Base-by-base conservation (phyloP, 1,284 basidiomycete genomes). In the Apiotrichum gamsii region DNA sequence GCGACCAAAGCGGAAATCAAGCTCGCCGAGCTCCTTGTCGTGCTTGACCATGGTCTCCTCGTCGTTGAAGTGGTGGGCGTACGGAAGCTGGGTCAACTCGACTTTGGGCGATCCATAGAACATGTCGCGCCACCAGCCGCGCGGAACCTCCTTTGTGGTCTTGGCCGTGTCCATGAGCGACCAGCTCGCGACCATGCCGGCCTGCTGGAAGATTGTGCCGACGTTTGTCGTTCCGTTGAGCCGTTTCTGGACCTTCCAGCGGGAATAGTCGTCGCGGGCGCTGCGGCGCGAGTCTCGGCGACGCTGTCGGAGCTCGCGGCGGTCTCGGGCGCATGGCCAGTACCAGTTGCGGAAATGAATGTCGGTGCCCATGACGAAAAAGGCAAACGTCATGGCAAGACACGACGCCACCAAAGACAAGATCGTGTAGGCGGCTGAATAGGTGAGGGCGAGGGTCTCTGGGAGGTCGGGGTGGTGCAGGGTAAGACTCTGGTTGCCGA, bases 361-460 rank as follows among this genome's bases (percentile, higher is more conserved):
- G 24, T 69, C 61, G 11, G 73, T 67, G 23, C 73, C 74, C 72
- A 76, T 74, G 49, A 75, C 63, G 50, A 70, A 70, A 54, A 76
- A 76, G 10, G 74, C 72, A 20, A 70, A 51, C 8, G 66, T 74
- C 72, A 75, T 76, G 43, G 67, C 72, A 3, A 62, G 34, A 45
- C 70, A 70, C 8, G 67, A 65, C 23, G 69, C 70, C 18, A 74
- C 64, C 31, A 76, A 64, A 20, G 70, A 72, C n/a, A 76, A 58
- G 33, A 76, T 54, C 14, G 75, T 75, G 57, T 61, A 75, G 5
- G 70, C 72, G 6, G 68, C 60, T 36, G 62, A 49, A 59, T 76
- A 76, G 8, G 64, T 56, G 18, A 76, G 65, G 14, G 65, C 65
- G 0, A 73, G 46, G 1, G 61, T 40, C 5, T 52, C 56, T 35